Base-by-base conservation (phyloP, 1,284 basidiomycete species). In the Naganishia albida region DNA sequence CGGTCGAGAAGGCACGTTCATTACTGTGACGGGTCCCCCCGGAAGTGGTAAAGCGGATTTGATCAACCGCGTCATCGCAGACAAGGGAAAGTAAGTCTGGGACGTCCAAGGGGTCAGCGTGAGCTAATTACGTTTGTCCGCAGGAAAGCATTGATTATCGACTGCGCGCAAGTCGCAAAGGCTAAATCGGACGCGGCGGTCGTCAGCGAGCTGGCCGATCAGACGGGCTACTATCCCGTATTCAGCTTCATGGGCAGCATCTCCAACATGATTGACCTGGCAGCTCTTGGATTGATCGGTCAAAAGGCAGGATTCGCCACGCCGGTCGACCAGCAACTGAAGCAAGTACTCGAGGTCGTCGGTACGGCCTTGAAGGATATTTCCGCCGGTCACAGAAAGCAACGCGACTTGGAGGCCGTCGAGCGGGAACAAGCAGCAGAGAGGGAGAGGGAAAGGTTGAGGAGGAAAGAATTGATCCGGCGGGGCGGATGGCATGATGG, bases 271-370 rank as follows among this genome's bases (percentile, higher is more conserved):
- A 87, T 98, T 67, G 95, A 99, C 74, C 83, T 99, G n/a, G 93
- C 91, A 0, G 88, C 89, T 63, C 86, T 94, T 42, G 93, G 94
- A 7, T 75, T 99, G 25, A 97, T 97, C 71, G 95, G 95, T 1
- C 93, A 95, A 75, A 98, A 98, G 81, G 93, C 91, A 38, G 93
- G 95, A 16, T 83, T 98, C 70, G 88, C 87, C 53, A 88, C 85
- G 12, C 88, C 93, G 0, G 82, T 93, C n/a, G 83, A 87, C 40
- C 88, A 91, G 46, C 93, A 98, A 77, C 81, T 97, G 43, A 89
- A 89, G 70, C 85, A 89, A 71, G 86, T 98, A 44, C 83, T 99
- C n/a, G 86, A 88, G 62, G 87, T 93, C 10, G 88, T 90, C 16
- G 86, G 85, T 3, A 82, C 80, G 6, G 90, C 88, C 0, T 84